phyloP scores from a whole-genome alignment of 139 green algal species.

The Chlamydomonas sp. region DNA sequence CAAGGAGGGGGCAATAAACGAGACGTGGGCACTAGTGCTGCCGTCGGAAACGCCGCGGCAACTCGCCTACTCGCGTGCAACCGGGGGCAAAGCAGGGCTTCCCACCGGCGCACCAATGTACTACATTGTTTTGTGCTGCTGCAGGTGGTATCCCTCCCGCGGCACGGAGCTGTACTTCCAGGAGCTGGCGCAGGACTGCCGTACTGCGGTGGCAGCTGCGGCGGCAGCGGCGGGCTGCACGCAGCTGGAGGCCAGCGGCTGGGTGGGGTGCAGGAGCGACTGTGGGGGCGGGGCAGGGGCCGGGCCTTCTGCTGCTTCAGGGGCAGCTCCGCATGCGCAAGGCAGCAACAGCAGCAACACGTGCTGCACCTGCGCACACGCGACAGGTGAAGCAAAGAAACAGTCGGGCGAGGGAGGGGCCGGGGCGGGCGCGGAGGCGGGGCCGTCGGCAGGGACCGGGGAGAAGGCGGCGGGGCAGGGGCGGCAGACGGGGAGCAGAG shows the following conservation, averaged over 20 bases:
- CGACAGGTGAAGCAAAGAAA: neutral
- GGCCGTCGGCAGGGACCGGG: neutral
- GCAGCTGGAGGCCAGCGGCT: neutral
- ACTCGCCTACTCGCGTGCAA: too few species aligned
- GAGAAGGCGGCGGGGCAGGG: neutral
- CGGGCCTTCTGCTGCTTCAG: too few species aligned
- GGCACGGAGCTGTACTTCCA: constrained; percentile 17
- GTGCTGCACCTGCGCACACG: constrained; percentile 6
- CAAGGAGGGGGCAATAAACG: too few species aligned
- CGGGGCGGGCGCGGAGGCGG: neutral
- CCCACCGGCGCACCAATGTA: too few species aligned
- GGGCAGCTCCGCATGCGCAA: too few species aligned
- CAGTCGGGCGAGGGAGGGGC: neutral
- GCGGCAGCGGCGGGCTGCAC: neutral
- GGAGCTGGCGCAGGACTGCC: neutral
- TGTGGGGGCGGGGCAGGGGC: too few species aligned
- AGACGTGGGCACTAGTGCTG: too few species aligned
- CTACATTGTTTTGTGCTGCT: too few species aligned
- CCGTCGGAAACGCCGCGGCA: too few species aligned
- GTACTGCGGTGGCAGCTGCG: neutral
- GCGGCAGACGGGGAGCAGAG: neutral
- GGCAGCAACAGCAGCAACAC: neutral
- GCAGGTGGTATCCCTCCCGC: constrained; percentile 18
- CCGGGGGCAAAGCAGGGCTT: too few species aligned
- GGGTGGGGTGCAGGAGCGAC: neutral